A percentile compares a stretch with the other conserved stretches of the same genome.
Conservation (phyloP, 768 basidiomycete species). For the Rhizopogon vesiculosus region DNA sequence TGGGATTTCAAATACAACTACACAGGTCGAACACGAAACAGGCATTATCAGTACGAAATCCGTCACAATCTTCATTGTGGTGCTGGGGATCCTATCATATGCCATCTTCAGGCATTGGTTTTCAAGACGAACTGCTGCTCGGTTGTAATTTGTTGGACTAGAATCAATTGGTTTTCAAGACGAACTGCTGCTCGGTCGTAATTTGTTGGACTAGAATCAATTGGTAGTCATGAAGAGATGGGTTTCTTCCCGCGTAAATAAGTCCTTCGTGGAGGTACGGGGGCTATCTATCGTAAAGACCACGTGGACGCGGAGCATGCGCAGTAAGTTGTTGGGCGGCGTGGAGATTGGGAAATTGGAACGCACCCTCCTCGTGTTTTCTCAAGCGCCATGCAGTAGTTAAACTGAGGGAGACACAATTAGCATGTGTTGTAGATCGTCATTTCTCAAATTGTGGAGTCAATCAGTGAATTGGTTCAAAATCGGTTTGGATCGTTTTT, state of each 20-base stretch:
- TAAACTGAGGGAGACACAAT: too few relatives aligned
- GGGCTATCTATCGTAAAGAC: neutral
- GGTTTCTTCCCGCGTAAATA: neutral
- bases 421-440: too few relatives aligned
- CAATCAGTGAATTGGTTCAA: neutral
- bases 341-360: neutral
- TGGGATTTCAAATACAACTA: neutral
- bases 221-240: constrained; percentile 2
- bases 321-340: neutral
- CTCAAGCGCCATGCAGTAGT: too few relatives aligned
- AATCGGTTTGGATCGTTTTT: constrained; percentile 10
- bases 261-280: neutral
- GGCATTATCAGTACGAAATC: constrained; percentile 52
- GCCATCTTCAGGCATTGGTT: constrained; percentile 38
- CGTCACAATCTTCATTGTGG: constrained; percentile 35
- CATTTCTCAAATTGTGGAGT: too few relatives aligned
- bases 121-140: neutral
- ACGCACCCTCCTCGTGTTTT: neutral
- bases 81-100: constrained; percentile 38
- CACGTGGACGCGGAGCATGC: neutral
- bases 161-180: neutral
- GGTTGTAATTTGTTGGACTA: neutral
- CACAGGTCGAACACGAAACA: constrained; percentile 70
- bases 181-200: too few relatives aligned
- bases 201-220: neutral